Evolutionary conservation across 352 stramenopile genomes (phyloP).

Genomic region (Blastocystis sp.): DNA sequence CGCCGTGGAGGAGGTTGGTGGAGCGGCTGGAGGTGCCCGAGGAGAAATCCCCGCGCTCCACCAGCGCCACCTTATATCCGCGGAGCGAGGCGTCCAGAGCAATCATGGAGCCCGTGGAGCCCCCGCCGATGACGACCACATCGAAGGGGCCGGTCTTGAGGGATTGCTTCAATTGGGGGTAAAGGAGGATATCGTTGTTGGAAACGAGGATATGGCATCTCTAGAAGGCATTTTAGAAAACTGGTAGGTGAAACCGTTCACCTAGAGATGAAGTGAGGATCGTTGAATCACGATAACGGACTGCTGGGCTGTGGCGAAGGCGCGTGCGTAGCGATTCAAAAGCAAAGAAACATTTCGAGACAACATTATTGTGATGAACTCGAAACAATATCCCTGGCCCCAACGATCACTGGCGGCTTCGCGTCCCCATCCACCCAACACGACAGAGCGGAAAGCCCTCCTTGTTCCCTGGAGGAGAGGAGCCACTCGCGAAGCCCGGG

Average conservation of each 20-base stretch:
- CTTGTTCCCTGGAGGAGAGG: too few relatives aligned
- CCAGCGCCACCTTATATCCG: conserved; percentile 85
- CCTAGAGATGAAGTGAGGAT: background rate
- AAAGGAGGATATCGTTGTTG: conserved; percentile 1
- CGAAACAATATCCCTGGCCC: background rate
- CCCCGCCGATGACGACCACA: conserved; percentile 86
- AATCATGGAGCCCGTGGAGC: conserved; percentile 84
- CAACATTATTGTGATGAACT: background rate
- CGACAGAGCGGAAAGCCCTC: too few relatives aligned
- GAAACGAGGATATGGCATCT: conserved; percentile 37
- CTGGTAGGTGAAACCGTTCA: conserved; percentile 32
- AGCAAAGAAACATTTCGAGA: background rate
- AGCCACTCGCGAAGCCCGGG: too few relatives aligned
- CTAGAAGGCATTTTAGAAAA: background rate
- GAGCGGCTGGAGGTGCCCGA: conserved; percentile 85
- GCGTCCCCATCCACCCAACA: too few relatives aligned
- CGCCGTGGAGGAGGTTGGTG: conserved; percentile 91
- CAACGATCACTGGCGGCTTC: background rate
- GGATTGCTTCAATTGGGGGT: conserved; percentile 73
- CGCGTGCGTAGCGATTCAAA: background rate
- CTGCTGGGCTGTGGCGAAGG: background rate
- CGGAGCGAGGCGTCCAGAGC: conserved; percentile 82
- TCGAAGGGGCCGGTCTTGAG: conserved; percentile 86
- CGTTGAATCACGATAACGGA: background rate
- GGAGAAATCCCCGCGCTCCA: conserved; percentile 86